Evolutionary conservation across 139 green algal genomes (phyloP), one percentile per base, ranked within the genome.

Genomic region (Diplosphaera chodatii): DNA sequence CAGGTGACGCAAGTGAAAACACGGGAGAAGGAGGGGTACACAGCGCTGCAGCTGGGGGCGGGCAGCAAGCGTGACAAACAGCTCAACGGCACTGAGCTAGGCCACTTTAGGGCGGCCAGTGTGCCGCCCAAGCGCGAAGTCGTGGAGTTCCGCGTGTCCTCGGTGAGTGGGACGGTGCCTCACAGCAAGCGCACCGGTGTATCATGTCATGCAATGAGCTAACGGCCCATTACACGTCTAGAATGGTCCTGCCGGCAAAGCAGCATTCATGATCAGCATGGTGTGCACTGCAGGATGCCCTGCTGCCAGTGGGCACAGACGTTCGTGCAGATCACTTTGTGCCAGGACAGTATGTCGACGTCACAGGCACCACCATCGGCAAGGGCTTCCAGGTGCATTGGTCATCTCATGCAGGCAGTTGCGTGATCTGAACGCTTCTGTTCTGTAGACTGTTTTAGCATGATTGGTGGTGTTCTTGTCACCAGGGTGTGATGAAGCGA

Each of bases 321-420:
- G 71, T 99, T 4, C 82, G 67, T 18, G 92, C 88, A 6, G 77
- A 77, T 16, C 95, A 98, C 71, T 99, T 96, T 76, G 79, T 89
- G 21, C 76, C 93, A 0, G 96, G 96, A 0, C 96, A 99, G 85
- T 89, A 86, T 56, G 83, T 99, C 32, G 96, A 99, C 81, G 77
- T 98, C 1, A 85, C 79, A 20, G 95, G 95, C 40, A 92, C 75
- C 64, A 97, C 85, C 31, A 96, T 92, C 40, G 93, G 89, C 40
- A 99, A 98, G 75, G 93, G 94, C n/a, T 98, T 98, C 76, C 85
- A 92, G 48, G 48, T 59, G 74, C n/a, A n/a, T n/a, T n/a, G n/a
- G n/a, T n/a, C n/a, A n/a, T n/a, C n/a, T n/a, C n/a, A n/a, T n/a
- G n/a, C n/a, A n/a, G n/a, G n/a, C n/a, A n/a, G n/a, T n/a, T n/a